Evolutionary conservation across 2,329 filamentous ascomycete genomes (phyloP).

Genomic region (Leptographium galeiforme): DNA sequence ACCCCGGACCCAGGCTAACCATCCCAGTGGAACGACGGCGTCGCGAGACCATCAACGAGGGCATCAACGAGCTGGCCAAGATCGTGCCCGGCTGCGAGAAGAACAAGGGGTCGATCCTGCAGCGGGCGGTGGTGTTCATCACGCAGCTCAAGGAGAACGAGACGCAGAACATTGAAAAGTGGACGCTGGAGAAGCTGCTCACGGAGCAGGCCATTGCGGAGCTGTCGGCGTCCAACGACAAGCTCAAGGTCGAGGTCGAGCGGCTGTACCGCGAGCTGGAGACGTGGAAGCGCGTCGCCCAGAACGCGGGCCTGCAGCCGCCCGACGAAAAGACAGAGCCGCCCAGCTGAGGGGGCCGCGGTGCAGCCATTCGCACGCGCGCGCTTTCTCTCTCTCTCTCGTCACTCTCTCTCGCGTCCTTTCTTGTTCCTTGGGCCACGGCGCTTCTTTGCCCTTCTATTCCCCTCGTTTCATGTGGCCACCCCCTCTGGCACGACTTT

Average conservation of each 20-base stretch:
- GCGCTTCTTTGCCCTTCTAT: neutral
- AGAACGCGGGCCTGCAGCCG: slow-evolving; percentile 42
- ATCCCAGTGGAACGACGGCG: slow-evolving; percentile 78
- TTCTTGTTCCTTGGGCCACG: neutral
- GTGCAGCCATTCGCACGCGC: too few relatives aligned
- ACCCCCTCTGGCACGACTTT: neutral
- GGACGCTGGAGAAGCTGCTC: slow-evolving; percentile 80
- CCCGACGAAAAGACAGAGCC: slow-evolving; percentile 24
- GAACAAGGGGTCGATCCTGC: slow-evolving; percentile 94
- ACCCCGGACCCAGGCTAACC: too few relatives aligned
- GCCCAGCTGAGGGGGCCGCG: slow-evolving; percentile 8
- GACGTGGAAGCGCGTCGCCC: slow-evolving; percentile 60
- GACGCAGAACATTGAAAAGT: slow-evolving; percentile 85
- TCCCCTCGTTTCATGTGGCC: neutral
- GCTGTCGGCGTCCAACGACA: slow-evolving; percentile 75
- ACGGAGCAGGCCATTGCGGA: slow-evolving; percentile 84
- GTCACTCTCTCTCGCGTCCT: neutral
- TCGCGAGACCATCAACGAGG: slow-evolving; percentile 96
- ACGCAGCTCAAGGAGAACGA: slow-evolving; percentile 90
- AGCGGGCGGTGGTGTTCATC: slow-evolving; percentile 89
- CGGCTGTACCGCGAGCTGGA: slow-evolving; percentile 65
- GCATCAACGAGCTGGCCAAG: slow-evolving; percentile 94
- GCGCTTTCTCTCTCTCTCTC: too few relatives aligned
- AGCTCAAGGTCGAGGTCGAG: slow-evolving; percentile 69
- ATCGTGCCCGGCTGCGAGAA: slow-evolving; percentile 97